Percentiles rank a stretch among this genome's conserved stretches.
Evolutionary conservation across 371 early-diverging fungal species (phyloP).

Genomic region (Furculomyces boomerangus): DNA sequence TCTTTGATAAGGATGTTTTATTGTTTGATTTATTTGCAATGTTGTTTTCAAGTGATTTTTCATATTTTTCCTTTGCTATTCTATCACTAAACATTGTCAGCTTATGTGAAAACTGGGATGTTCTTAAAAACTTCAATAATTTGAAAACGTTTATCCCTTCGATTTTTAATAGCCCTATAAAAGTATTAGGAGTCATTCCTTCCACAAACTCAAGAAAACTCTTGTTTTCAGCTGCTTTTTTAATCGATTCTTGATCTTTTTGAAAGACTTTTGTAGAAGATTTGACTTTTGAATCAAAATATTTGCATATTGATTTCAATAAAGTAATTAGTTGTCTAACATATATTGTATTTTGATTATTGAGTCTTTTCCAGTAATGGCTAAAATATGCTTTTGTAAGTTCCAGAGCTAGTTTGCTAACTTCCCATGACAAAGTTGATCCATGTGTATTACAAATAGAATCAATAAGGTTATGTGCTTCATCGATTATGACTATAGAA

Average conservation of each 20-base stretch:
- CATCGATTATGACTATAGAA: constrained; percentile 71
- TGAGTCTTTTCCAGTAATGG: constrained; percentile 45
- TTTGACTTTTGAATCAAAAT: constrained; percentile 5
- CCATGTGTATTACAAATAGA: constrained; percentile 29
- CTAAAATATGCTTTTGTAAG: constrained; percentile 47
- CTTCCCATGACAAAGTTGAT: constrained; percentile 34
- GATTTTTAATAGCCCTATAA: constrained; percentile 34
- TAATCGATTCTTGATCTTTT: not conserved
- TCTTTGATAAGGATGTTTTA: no score
- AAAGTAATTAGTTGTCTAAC: constrained; percentile 42
- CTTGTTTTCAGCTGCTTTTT: not conserved
- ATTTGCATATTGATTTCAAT: constrained; percentile 19
- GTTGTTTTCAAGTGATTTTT: not conserved
- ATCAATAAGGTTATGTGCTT: constrained; percentile 76
- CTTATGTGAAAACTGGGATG: constrained; percentile 43
- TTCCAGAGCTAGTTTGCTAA: constrained; percentile 27
- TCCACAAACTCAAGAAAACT: not conserved
- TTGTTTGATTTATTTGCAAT: not conserved
- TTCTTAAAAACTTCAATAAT: constrained; percentile 45
- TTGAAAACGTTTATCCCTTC: constrained; percentile 79
- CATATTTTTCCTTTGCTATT: not conserved
- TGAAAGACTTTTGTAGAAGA: not conserved
- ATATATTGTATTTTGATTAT: constrained; percentile 53
- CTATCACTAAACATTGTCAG: constrained; percentile 4
- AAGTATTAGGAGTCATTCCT: constrained; percentile 44